A percentile compares a stretch with the other conserved stretches of the same genome.
phyloP scores from a whole-genome alignment of 371 early-diverging fungal species.

The Apophysomyces ossiformis region DNA sequence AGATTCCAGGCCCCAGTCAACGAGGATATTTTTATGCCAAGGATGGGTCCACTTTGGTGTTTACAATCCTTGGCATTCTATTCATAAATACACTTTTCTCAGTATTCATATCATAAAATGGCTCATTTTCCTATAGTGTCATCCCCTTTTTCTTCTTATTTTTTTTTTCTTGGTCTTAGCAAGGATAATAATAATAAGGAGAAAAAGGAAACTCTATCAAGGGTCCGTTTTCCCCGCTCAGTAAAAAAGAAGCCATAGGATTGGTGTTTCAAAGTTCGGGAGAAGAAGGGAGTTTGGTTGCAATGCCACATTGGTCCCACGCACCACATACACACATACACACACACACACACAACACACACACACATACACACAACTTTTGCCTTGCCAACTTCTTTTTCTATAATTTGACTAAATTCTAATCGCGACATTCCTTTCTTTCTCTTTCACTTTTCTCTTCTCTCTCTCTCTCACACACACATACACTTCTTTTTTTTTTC shows the following conservation, averaged over 20 bases:
- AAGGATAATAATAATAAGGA: no score
- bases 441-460: slow-evolving; percentile 4
- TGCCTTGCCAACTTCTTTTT: no score
- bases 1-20: slow-evolving; percentile 6
- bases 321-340: not conserved
- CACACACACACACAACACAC: not conserved
- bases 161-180: no score
- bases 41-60: slow-evolving; percentile 2
- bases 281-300: not conserved
- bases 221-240: not conserved
- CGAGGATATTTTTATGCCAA: not conserved
- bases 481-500: not conserved
- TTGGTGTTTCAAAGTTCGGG: no score
- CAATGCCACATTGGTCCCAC: slow-evolving; percentile 4
- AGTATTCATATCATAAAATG: not conserved
- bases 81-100: not conserved
- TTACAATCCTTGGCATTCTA: not conserved
- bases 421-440: slow-evolving; percentile 13
- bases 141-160: no score
- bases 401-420: not conserved
- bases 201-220: no score
- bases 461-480: not conserved
- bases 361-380: no score
- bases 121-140: not conserved
- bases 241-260: not conserved